Base-by-base conservation (phyloP, 192 early-diverging fungal genomes). In the Coemansia sp. region DNA sequence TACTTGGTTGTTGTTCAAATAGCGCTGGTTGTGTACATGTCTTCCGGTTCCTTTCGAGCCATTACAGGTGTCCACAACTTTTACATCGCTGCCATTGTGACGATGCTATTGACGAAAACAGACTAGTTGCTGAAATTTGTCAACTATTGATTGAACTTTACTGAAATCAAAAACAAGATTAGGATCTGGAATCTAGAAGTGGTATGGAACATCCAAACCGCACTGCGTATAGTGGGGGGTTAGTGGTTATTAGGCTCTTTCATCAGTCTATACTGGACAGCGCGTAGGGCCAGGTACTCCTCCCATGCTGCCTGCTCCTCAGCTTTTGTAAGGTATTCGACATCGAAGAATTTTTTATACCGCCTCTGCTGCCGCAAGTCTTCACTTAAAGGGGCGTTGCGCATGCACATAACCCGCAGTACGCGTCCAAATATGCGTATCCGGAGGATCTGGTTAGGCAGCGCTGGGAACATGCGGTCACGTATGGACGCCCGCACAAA, bases 391-490 rank as follows among this genome's bases (percentile, higher is more conserved):
- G 38, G 60, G 2, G 49, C 57, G 21, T 52, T 30, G 21, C 61
- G 60, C 7, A 64, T 50, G 56, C 67, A 69, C 22, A 73, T 69
- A 12, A 85, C 49, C 24, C 87, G 85, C 51, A 86, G 56, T 14
- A 90, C 49, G 32, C 76, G 83, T 4, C 89, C 88, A 81, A 87
- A 86, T 47, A 85, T 25, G 27, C 90, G 88, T 67, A 88, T 65
- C 14, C 84, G 84, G 10, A 82, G 52, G 44, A 83, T 70, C 63
- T 92, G 88, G 56, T 87, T 87, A 0, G 78, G 71, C 12, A 69
- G 66, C 19, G 77, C 64, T 2, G 90, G 90, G 50, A 90, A 69
- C 41, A 86, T 73, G 50, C 90, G 87, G 67, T 90, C 88, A n/a
- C 87, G 81, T 49, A 89, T 83, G 4, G 84, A 81, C 53, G 86